Percentiles rank a stretch among this genome's conserved stretches.
These are phyloP conservation scores for Arachis monticola DNA, from an alignment of 331 rosid species.

Conservation along the genomic window DNA sequence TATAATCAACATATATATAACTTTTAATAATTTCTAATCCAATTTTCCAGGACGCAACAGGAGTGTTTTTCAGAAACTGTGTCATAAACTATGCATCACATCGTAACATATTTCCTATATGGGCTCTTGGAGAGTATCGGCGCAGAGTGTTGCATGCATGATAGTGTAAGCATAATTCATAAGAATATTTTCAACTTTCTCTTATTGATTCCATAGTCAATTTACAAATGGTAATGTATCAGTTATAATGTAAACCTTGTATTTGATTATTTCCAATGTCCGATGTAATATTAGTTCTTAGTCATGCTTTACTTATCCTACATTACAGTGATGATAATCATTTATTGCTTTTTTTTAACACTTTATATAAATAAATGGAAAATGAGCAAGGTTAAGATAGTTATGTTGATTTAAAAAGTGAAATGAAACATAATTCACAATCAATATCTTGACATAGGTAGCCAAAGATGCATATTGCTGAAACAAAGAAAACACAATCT, in stretches of 20 bases:
- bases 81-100: conserved; percentile 44
- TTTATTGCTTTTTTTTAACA: too few species aligned
- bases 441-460: conserved; percentile 21
- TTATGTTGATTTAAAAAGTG: too few species aligned
- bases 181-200: neutral
- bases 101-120: neutral
- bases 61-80: conserved; percentile 51
- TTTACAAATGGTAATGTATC: neutral
- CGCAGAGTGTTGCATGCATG: conserved; percentile 7
- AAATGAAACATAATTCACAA: neutral
- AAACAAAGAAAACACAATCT: neutral
- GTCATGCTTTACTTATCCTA: too few species aligned
- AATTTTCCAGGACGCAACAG: conserved; percentile 43
- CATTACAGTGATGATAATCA: too few species aligned
- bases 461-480: neutral
- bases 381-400: too few species aligned
- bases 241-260: too few species aligned
- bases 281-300: too few species aligned
- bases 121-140: neutral
- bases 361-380: too few species aligned
- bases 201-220: neutral
- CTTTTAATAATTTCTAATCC: neutral
- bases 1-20: neutral
- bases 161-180: too few species aligned
- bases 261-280: too few species aligned